phyloP scores from a whole-genome alignment of 2,329 filamentous ascomycete genomes.

The Ophiocordyceps camponoti-rufipedis region DNA sequence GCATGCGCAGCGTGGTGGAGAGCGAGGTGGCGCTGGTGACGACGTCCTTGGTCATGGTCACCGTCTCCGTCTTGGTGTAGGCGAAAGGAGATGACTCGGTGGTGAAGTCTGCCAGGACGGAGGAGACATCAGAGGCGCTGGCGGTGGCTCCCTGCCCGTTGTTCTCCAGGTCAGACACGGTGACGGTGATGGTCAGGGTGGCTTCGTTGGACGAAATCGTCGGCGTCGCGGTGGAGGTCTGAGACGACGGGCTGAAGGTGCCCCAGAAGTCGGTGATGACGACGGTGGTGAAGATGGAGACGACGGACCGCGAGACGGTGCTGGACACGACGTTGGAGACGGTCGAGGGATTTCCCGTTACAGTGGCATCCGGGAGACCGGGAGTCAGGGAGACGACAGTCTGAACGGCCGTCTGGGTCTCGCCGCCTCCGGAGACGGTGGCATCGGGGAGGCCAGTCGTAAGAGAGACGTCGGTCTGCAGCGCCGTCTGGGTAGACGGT shows the following conservation, averaged over 20 bases:
- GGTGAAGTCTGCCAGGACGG: slow-evolving; percentile 8
- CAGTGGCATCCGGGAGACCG: slow-evolving; percentile 13
- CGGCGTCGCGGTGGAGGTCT: background rate
- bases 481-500: slow-evolving; percentile 7
- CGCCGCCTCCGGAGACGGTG: slow-evolving; percentile 11
- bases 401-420: slow-evolving; percentile 12
- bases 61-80: slow-evolving; percentile 11
- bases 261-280: slow-evolving; percentile 14
- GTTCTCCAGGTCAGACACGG: slow-evolving; percentile 6
- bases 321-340: slow-evolving; percentile 11
- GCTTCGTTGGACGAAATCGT: slow-evolving; percentile 8
- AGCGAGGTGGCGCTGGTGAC: slow-evolving; percentile 11
- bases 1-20: slow-evolving; percentile 14
- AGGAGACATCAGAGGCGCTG: slow-evolving; percentile 3
- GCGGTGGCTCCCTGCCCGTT: background rate
- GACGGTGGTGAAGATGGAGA: slow-evolving; percentile 8
- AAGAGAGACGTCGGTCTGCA: slow-evolving; percentile 7
- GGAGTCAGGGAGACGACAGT: slow-evolving; percentile 11
- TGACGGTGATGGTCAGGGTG: slow-evolving; percentile 11
- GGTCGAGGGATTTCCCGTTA: slow-evolving; percentile 14
- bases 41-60: slow-evolving; percentile 12
- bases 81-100: slow-evolving; percentile 1
- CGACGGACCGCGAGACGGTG: slow-evolving; percentile 4
- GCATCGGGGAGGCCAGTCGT: slow-evolving; percentile 9
- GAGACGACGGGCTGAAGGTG: slow-evolving; percentile 1